Evolutionary conservation across 192 early-diverging fungal species (phyloP), one percentile per base, ranked within the genome.

Genomic region (Coemansia sp.): DNA sequence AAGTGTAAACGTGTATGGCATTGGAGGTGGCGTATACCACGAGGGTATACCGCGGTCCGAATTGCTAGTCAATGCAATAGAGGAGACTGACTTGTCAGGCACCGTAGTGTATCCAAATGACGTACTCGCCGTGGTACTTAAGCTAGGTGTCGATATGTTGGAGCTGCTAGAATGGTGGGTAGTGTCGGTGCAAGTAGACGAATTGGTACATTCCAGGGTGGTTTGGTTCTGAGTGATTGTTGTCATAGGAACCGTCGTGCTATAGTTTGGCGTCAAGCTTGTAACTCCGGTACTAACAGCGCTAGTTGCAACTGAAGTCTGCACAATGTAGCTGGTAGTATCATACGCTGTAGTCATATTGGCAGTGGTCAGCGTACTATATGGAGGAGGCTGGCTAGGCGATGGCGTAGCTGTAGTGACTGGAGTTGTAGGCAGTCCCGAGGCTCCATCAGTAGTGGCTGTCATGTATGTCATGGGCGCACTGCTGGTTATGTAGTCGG

Each of bases 151-250:
- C 13, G 24, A 31, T 3, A 31, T 31, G 11, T 13, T 31, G 4
- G 18, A 7, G 16, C 54, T 15, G 54, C 54, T 57, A 13, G 54
- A 31, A 11, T 57, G 16, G 29, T 10, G 54, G 16, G 24, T 33
- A 57, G 54, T 15, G 16, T 57, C 54, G 15, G 54, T 57, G 29
- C 54, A 57, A 33, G 54, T 57, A 15, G 54, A 57, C 13, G 54
- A 16, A 31, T 57, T 31, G 27, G 54, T 57, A 20, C 54, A 57
- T 16, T 3, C 27, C 54, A 13, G 12, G 16, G 54, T 57, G 54
- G 54, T 57, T 15, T 57, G 54, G 27, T 57, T 29, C 29, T 57
- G 27, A 13, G 13, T 57, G 11, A 31, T 31, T 5, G 54, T 57
- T 5, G 29, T 57, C 27, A 33, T 11, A 2, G 54, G 54, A 31